phyloP scores from a whole-genome alignment of 768 basidiomycete species.

The Tulasnella sp. region DNA sequence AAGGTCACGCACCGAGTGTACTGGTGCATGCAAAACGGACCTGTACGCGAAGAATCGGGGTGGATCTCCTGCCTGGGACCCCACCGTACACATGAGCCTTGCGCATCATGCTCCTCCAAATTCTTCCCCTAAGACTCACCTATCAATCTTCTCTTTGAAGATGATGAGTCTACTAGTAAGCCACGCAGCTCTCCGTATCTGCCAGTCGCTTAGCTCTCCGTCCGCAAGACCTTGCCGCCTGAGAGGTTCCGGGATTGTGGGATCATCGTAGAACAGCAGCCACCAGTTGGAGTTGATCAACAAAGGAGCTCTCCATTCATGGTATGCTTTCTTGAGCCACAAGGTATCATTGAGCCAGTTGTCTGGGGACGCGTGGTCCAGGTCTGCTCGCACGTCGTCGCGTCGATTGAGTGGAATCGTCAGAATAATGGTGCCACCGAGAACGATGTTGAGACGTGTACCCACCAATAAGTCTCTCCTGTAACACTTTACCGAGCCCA shows the following conservation, averaged over 20 bases:
- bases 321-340: slow-evolving; percentile 81
- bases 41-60: slow-evolving; percentile 61
- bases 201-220: slow-evolving; percentile 57
- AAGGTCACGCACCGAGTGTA: slow-evolving; percentile 28
- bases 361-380: slow-evolving; percentile 70
- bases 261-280: slow-evolving; percentile 74
- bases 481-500: slow-evolving; percentile 56
- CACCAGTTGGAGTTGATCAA: slow-evolving; percentile 94
- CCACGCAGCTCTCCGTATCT: slow-evolving; percentile 77
- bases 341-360: slow-evolving; percentile 95
- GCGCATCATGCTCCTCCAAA: neutral
- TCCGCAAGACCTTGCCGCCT: slow-evolving; percentile 6
- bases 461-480: slow-evolving; percentile 64
- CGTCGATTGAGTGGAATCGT: neutral
- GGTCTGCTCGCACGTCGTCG: slow-evolving; percentile 33
- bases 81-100: neutral
- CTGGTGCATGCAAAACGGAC: slow-evolving; percentile 38
- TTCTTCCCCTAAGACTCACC: slow-evolving; percentile 36
- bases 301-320: slow-evolving; percentile 76
- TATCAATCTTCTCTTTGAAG: slow-evolving; percentile 54
- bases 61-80: slow-evolving; percentile 50
- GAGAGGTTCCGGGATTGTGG: slow-evolving; percentile 38
- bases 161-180: slow-evolving; percentile 57
- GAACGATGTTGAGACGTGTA: slow-evolving; percentile 9
- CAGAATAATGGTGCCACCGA: neutral